These are phyloP conservation scores for Wickerhamiella sorbophila DNA, from an alignment of 805 yeast species.

Conservation along the genomic window DNA sequence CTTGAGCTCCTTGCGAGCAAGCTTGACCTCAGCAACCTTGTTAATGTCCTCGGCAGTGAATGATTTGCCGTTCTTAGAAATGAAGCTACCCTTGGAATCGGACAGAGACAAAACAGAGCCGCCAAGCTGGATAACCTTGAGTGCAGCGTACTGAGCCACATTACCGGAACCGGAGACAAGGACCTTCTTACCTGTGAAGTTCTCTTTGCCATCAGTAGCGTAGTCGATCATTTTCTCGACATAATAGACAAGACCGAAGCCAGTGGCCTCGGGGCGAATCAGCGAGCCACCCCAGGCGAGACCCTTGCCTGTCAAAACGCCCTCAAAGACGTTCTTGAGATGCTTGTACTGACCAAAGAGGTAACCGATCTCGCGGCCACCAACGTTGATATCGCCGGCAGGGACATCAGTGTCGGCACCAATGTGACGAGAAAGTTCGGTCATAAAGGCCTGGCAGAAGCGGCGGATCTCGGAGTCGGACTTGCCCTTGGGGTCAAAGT, in stretches of 20 bases:
- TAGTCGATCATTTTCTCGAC: conserved; percentile 95
- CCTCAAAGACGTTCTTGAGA: conserved; percentile 84
- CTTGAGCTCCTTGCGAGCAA: conserved; percentile 43
- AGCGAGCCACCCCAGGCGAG: conserved; percentile 97
- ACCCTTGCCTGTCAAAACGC: conserved; percentile 97
- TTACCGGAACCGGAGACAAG: conserved; percentile 97
- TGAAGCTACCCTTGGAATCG: conserved; percentile 85
- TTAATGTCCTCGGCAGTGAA: conserved; percentile 70
- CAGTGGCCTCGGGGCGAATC: conserved; percentile 98
- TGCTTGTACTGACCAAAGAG: conserved; percentile 94
- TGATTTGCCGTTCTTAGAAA: conserved; percentile 51
- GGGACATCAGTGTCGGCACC: conserved; percentile 98
- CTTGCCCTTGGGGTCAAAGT: conserved; percentile 93
- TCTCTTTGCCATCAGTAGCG: conserved; percentile 79
- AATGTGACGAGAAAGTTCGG: conserved; percentile 88
- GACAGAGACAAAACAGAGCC: conserved; percentile 88
- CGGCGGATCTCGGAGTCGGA: conserved; percentile 89
- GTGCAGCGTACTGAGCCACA: conserved; percentile 98
- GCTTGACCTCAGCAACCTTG: conserved; percentile 68
- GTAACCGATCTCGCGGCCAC: conserved; percentile 92
- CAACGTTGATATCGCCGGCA: conserved; percentile 98
- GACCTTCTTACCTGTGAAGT: conserved; percentile 85
- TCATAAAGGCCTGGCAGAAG: conserved; percentile 91
- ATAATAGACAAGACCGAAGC: conserved; percentile 93
- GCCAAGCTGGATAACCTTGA: conserved; percentile 93